Conservation (phyloP, 345 rosid genomes). For the Adansonia digitata region DNA sequence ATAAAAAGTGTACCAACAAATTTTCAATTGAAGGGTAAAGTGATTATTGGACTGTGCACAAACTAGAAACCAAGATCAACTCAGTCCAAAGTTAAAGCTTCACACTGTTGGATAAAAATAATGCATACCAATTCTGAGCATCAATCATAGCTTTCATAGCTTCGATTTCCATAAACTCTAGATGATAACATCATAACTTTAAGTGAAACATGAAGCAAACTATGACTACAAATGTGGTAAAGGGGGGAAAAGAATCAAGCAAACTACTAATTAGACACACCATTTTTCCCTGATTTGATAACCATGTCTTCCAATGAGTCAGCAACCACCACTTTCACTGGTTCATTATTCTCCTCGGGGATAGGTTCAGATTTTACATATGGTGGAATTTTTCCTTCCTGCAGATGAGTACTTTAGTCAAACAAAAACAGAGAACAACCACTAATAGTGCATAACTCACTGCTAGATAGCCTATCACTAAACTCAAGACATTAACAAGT, state of each 20-base stretch:
- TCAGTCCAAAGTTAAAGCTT: background rate
- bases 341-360: constrained; percentile 73
- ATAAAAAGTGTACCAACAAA: background rate
- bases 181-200: background rate
- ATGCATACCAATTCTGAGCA: background rate
- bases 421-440: background rate
- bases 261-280: constrained; percentile 27
- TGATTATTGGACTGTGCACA: background rate
- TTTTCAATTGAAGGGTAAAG: background rate
- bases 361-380: constrained; percentile 83
- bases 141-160: background rate
- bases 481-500: background rate
- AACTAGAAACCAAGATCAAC: background rate
- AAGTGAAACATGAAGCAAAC: background rate
- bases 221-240: background rate
- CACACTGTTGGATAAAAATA: background rate
- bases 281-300: constrained; percentile 81
- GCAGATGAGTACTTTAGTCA: constrained; percentile 24
- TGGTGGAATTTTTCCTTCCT: constrained; percentile 77
- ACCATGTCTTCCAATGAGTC: constrained; percentile 74
- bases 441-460: background rate
- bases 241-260: background rate
- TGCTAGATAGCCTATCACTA: background rate
- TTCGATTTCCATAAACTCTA: background rate
- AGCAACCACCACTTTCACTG: constrained; percentile 89